These are phyloP conservation scores for Yamadazyma kanchanaburiensis DNA, from an alignment of 1,139 yeast genomes.

Conservation along the genomic window DNA sequence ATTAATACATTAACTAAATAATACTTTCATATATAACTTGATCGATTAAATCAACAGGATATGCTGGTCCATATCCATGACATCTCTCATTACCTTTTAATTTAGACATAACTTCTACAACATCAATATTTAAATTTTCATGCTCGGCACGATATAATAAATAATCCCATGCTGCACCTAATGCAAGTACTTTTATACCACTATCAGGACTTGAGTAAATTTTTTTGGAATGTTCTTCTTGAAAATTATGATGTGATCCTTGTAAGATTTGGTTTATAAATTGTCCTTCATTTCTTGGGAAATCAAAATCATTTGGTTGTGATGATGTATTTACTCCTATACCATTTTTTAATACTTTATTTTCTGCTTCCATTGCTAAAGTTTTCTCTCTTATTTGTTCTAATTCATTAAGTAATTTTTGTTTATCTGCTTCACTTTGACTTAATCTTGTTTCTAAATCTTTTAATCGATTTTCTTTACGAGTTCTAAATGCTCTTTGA, in stretches of 20 bases:
- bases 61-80: conserved; percentile 85
- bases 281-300: conserved; percentile 34
- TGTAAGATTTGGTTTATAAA: conserved; percentile 28
- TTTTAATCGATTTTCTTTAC: conserved; percentile 72
- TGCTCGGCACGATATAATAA: conserved; percentile 47
- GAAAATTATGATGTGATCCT: conserved; percentile 16
- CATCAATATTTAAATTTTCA: conserved; percentile 45
- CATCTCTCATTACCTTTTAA: conserved; percentile 70
- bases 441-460: conserved; percentile 61
- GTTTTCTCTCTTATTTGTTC: conserved; percentile 54
- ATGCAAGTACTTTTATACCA: conserved; percentile 52
- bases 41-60: conserved; percentile 50
- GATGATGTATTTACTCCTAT: background rate
- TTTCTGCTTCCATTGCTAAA: conserved; percentile 54
- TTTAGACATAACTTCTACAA: conserved; percentile 52
- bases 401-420: conserved; percentile 48
- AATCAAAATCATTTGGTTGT: conserved; percentile 17
- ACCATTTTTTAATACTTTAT: conserved; percentile 40
- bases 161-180: conserved; percentile 85
- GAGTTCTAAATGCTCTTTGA: conserved; percentile 83
- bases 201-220: conserved; percentile 35
- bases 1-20: background rate
- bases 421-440: conserved; percentile 59
- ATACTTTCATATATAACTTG: conserved; percentile 18
- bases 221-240: conserved; percentile 20